phyloP scores from a whole-genome alignment of 257 asterid species.

The Schizonepeta tenuifolia region DNA sequence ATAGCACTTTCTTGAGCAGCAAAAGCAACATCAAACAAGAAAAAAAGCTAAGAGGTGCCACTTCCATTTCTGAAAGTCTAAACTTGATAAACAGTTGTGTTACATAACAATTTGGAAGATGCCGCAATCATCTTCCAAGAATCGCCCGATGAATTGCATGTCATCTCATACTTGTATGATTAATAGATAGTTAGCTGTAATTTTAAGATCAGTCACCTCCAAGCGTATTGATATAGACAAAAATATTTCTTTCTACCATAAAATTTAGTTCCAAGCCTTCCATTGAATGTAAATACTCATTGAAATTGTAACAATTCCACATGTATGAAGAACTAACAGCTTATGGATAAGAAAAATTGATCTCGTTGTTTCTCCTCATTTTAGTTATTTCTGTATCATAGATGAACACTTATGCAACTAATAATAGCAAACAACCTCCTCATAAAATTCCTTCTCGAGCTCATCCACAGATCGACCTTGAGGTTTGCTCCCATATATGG shows the following conservation, averaged over 20 bases:
- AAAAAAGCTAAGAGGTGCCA: constrained; percentile 3
- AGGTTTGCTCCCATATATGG: constrained; percentile 80
- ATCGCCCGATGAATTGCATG: neutral
- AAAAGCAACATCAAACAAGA: constrained; percentile 30
- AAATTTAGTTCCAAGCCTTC: constrained; percentile 13
- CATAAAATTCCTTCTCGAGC: constrained; percentile 85
- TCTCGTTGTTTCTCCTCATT: neutral
- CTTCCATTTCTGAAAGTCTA: constrained; percentile 11
- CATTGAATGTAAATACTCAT: constrained; percentile 23
- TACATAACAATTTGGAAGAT: constrained; percentile 20
- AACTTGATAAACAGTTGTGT: constrained; percentile 12
- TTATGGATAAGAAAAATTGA: constrained; percentile 11
- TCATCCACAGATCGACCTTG: constrained; percentile 62
- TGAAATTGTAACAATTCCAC: constrained; percentile 22
- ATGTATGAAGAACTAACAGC: constrained; percentile 14
- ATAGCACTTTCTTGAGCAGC: constrained; percentile 25
- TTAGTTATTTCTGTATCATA: constrained; percentile 13
- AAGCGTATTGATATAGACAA: constrained; percentile 23
- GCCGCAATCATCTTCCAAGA: constrained; percentile 20
- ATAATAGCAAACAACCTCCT: constrained; percentile 67
- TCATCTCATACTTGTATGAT: constrained; percentile 9
- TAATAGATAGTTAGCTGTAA: constrained; percentile 19
- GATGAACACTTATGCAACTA: constrained; percentile 28
- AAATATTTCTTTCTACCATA: neutral
- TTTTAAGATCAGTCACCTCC: constrained; percentile 26